Conservation (phyloP, 108 stramenopile genomes). For the Pseudonitzschia delicatissima region DNA sequence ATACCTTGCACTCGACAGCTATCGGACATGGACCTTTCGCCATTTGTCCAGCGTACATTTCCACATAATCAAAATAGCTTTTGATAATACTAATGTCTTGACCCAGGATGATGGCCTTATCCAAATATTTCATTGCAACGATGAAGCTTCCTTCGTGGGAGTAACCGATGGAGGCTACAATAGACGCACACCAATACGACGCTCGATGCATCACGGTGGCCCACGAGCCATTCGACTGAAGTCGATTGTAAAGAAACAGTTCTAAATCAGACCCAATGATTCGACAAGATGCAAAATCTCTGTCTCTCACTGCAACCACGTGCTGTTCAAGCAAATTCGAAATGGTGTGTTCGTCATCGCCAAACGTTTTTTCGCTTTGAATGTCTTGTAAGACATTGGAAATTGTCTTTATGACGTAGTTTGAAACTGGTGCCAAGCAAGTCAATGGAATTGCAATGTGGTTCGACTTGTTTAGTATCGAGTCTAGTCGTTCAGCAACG, state of each 20-base stretch:
- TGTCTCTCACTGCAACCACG: slow-evolving; percentile 1
- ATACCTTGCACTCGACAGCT: slow-evolving; percentile 17
- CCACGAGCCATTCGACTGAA: slow-evolving; percentile 32
- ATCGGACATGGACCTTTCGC: slow-evolving; percentile 29
- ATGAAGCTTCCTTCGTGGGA: slow-evolving; percentile 48
- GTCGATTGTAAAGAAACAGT: slow-evolving; percentile 7
- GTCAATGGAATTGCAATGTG: slow-evolving; percentile 31
- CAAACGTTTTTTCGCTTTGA: background rate
- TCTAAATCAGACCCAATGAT: slow-evolving; percentile 36
- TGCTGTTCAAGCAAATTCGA: slow-evolving; percentile 14
- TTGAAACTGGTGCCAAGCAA: slow-evolving; percentile 27
- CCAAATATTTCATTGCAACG: slow-evolving; percentile 37
- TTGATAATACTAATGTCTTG: slow-evolving; percentile 11
- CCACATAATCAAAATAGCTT: slow-evolving; percentile 47
- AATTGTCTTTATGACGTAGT: slow-evolving; percentile 21
- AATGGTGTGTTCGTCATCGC: background rate
- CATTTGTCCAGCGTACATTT: slow-evolving; percentile 38
- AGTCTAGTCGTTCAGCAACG: slow-evolving; percentile 28
- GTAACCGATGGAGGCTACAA: slow-evolving; percentile 41
- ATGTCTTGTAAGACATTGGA: slow-evolving; percentile 1
- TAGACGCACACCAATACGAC: slow-evolving; percentile 44
- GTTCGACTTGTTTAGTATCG: slow-evolving; percentile 25
- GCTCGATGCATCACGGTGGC: slow-evolving; percentile 20
- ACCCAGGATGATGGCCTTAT: slow-evolving; percentile 50
- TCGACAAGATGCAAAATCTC: slow-evolving; percentile 35